Conservation (phyloP, 441 rosid species). For the Melianthus villosus region DNA sequence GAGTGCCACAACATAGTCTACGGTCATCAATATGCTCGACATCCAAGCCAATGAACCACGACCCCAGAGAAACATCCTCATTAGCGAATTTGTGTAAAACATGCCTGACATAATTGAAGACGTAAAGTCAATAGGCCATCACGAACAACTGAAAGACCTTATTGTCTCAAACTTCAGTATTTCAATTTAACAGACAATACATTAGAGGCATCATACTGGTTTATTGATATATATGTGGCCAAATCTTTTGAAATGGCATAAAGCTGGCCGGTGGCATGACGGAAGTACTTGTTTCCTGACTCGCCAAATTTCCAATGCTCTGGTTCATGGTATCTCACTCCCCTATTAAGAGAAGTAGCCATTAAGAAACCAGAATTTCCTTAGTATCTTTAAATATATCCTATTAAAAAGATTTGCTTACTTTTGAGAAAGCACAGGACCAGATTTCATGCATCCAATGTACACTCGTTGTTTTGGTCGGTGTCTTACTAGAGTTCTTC, state of each 20-base stretch:
- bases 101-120: too few relatives aligned
- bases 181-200: too few relatives aligned
- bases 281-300: conserved; percentile 68
- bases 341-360: conserved; percentile 56
- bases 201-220: too few relatives aligned
- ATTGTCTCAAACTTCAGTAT: too few relatives aligned
- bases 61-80: conserved; percentile 76
- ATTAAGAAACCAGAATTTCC: too few relatives aligned
- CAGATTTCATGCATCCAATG: conserved; percentile 97
- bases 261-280: conserved; percentile 90
- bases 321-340: conserved; percentile 83
- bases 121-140: too few relatives aligned
- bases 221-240: conserved; percentile 71
- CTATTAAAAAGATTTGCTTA: too few relatives aligned
- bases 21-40: conserved; percentile 66
- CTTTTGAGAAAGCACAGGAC: conserved; percentile 89
- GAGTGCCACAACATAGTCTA: too few relatives aligned
- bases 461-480: conserved; percentile 77
- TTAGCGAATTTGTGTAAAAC: conserved; percentile 88
- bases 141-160: too few relatives aligned
- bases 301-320: conserved; percentile 99
- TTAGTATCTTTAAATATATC: too few relatives aligned
- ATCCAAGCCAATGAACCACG: conserved; percentile 89
- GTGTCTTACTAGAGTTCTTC: too few relatives aligned
- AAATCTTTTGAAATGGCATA: conserved; percentile 59